These are phyloP conservation scores for Lactifluus echinatus DNA, from an alignment of 768 basidiomycete genomes.

Conservation along the genomic window DNA sequence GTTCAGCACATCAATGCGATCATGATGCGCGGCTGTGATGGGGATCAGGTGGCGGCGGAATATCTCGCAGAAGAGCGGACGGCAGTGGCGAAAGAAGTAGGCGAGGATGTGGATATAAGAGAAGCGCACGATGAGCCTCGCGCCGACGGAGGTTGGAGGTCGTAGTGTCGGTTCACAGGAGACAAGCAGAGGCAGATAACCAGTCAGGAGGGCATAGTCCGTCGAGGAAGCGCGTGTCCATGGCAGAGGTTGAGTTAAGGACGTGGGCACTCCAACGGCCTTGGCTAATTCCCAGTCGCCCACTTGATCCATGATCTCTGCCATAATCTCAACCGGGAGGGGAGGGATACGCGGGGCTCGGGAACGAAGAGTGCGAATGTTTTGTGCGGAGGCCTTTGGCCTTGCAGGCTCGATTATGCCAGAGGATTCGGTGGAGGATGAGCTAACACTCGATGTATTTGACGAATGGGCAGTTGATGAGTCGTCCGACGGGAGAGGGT, in stretches of 20 bases:
- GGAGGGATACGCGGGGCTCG: slow-evolving; percentile 32
- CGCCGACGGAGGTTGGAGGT: slow-evolving; percentile 64
- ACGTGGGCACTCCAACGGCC: slow-evolving; percentile 67
- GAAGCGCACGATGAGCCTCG: slow-evolving; percentile 58
- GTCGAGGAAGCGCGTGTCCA: slow-evolving; percentile 65
- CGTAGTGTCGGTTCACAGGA: slow-evolving; percentile 46
- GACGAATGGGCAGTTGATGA: background rate
- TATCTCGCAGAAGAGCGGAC: slow-evolving; percentile 51
- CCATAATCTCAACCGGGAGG: slow-evolving; percentile 68
- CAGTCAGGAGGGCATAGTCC: slow-evolving; percentile 66
- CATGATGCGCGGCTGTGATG: slow-evolving; percentile 67
- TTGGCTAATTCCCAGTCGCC: slow-evolving; percentile 81
- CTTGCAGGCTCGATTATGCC: background rate
- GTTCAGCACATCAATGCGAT: slow-evolving; percentile 59
- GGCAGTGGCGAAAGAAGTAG: slow-evolving; percentile 59
- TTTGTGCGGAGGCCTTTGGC: slow-evolving; percentile 6
- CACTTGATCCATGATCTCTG: slow-evolving; percentile 67
- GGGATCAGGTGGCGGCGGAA: slow-evolving; percentile 66
- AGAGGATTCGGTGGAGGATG: background rate
- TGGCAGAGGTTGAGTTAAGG: slow-evolving; percentile 51
- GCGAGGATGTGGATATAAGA: slow-evolving; percentile 70
- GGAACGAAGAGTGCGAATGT: slow-evolving; percentile 19
- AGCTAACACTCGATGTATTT: background rate
- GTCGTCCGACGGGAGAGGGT: background rate
- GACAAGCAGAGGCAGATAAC: slow-evolving; percentile 50